Base-by-base conservation (phyloP, 148 eudicot species). In the Simmondsia chinensis region DNA sequence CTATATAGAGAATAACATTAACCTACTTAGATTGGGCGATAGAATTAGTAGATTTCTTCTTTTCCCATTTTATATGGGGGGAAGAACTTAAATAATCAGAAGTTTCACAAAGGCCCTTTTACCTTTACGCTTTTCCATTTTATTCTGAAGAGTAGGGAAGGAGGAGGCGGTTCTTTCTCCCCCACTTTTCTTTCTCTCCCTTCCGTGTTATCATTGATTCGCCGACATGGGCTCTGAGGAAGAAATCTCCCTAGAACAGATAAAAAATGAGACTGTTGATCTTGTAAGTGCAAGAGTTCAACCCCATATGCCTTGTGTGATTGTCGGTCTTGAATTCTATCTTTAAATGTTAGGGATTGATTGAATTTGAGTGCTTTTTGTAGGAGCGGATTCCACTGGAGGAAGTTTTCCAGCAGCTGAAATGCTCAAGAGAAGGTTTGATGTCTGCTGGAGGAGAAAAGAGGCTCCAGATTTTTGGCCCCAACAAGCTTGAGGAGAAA, bases 401-500 rank as follows among this genome's bases (percentile, higher is more conserved):
- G 10, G 82, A 82, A 53, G 82, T 82, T 5, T 82, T 82, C 15
- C 27, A 54, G 33, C 63, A 54, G 15, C 60, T 82, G 36, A 78
- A 61, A 74, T 82, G 85, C 39, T 52, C 67, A 22, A 71, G 43
- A 53, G 74, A 78, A 9, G 93, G 93, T 29, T 56, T 82, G 40
- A 37, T 75, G 41, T 13, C 68, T 6, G 51, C 44, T 8, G 93
- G 74, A 51, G 85, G 79, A 20, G 67, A 60, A 20, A 62, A 69
- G 26, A 71, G 93, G 58, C 72, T 82, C 49, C 50, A 60, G 26
- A 64, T 78, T 9, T 82, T 71, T 52, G 93, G 93, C 39, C 79
- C 57, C 7, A 82, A 82, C 75, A 82, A 77, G 61, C 82, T 82
- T n/a, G 73, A 77, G 49, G 93, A 82, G 63, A 77, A 82, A 39